Evolutionary conservation across 1,284 basidiomycete genomes (phyloP).

Genomic region (Cutaneotrichosporon daszewskae): DNA sequence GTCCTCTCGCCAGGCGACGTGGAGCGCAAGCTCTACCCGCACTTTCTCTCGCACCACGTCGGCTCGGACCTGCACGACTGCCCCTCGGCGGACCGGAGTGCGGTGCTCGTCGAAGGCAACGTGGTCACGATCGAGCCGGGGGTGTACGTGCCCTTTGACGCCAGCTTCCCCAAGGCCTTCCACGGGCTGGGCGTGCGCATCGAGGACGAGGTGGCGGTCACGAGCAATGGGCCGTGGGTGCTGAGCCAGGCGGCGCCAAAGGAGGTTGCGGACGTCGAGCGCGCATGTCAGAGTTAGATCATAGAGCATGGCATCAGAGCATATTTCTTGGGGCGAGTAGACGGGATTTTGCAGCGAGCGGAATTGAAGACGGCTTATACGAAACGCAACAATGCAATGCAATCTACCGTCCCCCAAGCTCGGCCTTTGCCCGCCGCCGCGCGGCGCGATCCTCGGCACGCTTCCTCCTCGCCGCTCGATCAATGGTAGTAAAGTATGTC

Average conservation of each 20-base stretch:
- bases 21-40: conserved; percentile 77
- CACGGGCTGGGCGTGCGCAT: conserved; percentile 85
- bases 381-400: too few relatives aligned
- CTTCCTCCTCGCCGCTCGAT: conserved; percentile 2
- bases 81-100: conserved; percentile 43
- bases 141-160: conserved; percentile 68
- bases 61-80: conserved; percentile 53
- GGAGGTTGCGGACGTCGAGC: conserved; percentile 83
- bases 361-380: too few relatives aligned
- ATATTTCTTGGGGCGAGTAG: too few relatives aligned
- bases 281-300: conserved; percentile 59
- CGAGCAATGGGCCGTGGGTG: conserved; percentile 61
- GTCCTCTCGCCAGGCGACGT: conserved; percentile 60
- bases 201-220: conserved; percentile 84
- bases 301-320: background rate
- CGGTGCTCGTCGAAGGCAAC: conserved; percentile 64
- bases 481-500: conserved; percentile 15
- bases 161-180: conserved; percentile 73
- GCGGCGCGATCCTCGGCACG: background rate
- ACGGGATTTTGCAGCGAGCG: too few relatives aligned
- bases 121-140: conserved; percentile 65
- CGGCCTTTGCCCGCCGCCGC: too few relatives aligned
- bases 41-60: conserved; percentile 59
- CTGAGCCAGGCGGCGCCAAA: conserved; percentile 77
- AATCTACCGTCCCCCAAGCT: too few relatives aligned